Evolutionary conservation across 768 basidiomycete species (phyloP).

Genomic region (Piloderma croceum): DNA sequence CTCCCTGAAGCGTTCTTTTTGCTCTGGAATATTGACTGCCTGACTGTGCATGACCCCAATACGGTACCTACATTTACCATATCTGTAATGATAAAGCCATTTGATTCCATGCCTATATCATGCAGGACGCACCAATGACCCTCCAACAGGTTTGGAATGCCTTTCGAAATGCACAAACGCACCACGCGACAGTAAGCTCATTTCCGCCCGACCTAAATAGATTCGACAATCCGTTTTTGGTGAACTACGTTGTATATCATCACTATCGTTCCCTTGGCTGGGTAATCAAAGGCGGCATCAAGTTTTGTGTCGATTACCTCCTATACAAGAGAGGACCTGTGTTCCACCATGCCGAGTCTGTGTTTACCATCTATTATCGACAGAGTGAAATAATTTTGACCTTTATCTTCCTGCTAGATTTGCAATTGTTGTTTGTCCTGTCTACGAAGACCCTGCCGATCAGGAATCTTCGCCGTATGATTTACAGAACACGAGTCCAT

Average conservation of each 20-base stretch:
- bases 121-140: conserved; percentile 49
- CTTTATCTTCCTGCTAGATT: conserved; percentile 48
- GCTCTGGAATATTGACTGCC: conserved; percentile 76
- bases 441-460: conserved; percentile 81
- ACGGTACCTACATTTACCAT: conserved; percentile 45
- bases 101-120: conserved; percentile 2
- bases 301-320: conserved; percentile 95
- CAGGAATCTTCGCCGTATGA: conserved; percentile 56
- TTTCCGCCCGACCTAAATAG: conserved; percentile 28
- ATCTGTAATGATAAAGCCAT: conserved; percentile 3
- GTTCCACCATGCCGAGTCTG: conserved; percentile 93
- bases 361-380: conserved; percentile 3
- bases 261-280: conserved; percentile 95
- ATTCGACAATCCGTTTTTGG: conserved; percentile 88
- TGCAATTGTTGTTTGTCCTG: conserved; percentile 83
- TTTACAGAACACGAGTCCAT: conserved; percentile 63
- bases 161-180: conserved; percentile 56
- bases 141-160: conserved; percentile 57
- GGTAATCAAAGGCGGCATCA: conserved; percentile 94
- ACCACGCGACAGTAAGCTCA: conserved; percentile 26
- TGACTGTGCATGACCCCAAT: conserved; percentile 59
- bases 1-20: conserved; percentile 89
- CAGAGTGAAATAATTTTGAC: neutral
- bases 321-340: conserved; percentile 93
- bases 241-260: conserved; percentile 88